Evolutionary conservation across 73 alveolate species (phyloP), one percentile per base, ranked within the genome.

Genomic region (Stentor coeruleus): DNA sequence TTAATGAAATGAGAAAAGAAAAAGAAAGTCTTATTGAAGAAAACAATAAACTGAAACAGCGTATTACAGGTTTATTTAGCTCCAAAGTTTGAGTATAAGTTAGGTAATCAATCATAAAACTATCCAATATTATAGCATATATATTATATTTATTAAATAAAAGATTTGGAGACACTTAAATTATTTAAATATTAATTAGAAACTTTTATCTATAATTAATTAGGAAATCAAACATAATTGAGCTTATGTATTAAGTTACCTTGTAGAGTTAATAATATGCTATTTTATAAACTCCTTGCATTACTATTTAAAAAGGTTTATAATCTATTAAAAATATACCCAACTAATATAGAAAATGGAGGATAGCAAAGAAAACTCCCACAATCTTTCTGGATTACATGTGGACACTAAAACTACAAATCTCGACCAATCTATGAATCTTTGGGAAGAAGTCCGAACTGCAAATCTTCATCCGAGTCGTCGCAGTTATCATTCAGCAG

Each of bases 401-500:
- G 37, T 66, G 2, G 79, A 66, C 14, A 66, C 79, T 11, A 20
- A 40, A 20, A 26, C 79, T 20, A 37, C 37, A 28, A 26, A 66
- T 2, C 49, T 26, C 33, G 79, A 66, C 0, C n/a, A 31, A 26
- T 66, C 79, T 15, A 20, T 66, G 0, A 66, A 2, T 33, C 36
- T 20, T 26, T 66, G 79, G 79, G 79, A 66, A 66, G 79, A 66
- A 66, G 37, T 66, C 42, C n/a, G 79, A 2, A 20, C 37, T 26
- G 40, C 37, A 0, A 31, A 31, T 2, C n/a, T 20, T 1, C 79
- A 66, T 40, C 79, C 79, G 33, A 20, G 40, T 20, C 79, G 79
- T 31, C n/a, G 79, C n/a, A 66, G 79, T 66, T 66, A 66, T 40
- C 79, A 66, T 2, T 26, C 79, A 1, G 79, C 79, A 28, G 79